Evolutionary conservation across 163 green algal species (phyloP).

Genomic region (Scenedesmus sp.): DNA sequence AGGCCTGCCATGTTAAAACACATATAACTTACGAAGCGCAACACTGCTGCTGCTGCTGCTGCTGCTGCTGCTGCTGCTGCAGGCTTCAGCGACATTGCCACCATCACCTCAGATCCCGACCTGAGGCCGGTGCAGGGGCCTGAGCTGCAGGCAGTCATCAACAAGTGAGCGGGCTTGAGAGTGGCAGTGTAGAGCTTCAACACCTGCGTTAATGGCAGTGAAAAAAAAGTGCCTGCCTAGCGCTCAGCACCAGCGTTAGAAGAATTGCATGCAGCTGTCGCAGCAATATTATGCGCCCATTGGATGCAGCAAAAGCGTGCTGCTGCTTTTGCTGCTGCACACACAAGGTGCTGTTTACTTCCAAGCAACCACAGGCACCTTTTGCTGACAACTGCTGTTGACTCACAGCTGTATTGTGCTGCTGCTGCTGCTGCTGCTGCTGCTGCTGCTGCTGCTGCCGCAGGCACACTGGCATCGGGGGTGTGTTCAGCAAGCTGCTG

Average conservation of each 20-base stretch:
- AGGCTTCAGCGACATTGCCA: slow-evolving; percentile 70
- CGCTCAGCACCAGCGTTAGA: too few species aligned
- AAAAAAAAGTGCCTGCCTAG: too few species aligned
- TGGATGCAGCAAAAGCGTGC: too few species aligned
- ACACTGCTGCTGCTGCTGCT: neutral
- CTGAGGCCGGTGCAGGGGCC: slow-evolving; percentile 58
- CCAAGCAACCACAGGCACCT: too few species aligned
- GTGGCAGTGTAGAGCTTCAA: neutral
- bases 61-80: slow-evolving; percentile 17
- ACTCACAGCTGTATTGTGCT: neutral
- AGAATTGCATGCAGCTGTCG: too few species aligned
- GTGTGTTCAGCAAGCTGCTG: slow-evolving; percentile 38
- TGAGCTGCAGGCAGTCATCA: slow-evolving; percentile 66
- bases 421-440: neutral
- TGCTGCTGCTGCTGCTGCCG: neutral
- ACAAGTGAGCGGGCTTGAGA: slow-evolving; percentile 55
- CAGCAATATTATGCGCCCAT: too few species aligned
- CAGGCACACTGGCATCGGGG: slow-evolving; percentile 44
- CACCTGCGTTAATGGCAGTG: too few species aligned
- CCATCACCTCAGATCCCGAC: slow-evolving; percentile 72
- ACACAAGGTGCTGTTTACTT: too few species aligned
- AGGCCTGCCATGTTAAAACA: neutral
- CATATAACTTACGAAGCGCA: too few species aligned
- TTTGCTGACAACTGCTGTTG: too few species aligned
- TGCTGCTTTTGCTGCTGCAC: too few species aligned